phyloP scores from a whole-genome alignment of 108 stramenopile species.

The Seminavis robusta region DNA sequence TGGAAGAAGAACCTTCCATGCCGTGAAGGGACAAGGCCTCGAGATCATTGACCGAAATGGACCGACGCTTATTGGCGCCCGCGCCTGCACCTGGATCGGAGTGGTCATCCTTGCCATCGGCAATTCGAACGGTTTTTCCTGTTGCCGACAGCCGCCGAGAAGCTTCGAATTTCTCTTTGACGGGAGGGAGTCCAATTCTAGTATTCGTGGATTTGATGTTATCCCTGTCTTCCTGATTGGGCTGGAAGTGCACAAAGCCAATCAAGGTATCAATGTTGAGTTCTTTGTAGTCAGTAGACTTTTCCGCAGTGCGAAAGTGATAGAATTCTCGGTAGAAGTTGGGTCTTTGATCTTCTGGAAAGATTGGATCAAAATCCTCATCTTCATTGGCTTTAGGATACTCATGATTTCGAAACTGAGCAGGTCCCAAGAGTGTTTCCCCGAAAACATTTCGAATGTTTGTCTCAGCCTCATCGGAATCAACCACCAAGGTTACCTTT shows the following conservation, averaged over 20 bases:
- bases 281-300: constrained; percentile 49
- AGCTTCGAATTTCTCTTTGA: too few species aligned
- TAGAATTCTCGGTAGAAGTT: constrained; percentile 75
- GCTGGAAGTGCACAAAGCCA: constrained; percentile 66
- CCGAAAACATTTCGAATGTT: constrained; percentile 66
- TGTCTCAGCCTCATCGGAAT: constrained; percentile 52
- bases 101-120: too few species aligned
- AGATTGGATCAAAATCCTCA: constrained; percentile 72
- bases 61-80: too few species aligned
- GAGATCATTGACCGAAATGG: too few species aligned
- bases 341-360: constrained; percentile 63
- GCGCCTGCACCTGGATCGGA: constrained; percentile 3
- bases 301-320: constrained; percentile 68
- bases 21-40: too few species aligned
- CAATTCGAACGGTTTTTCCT: too few species aligned
- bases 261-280: constrained; percentile 63
- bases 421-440: constrained; percentile 70
- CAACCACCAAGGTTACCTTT: constrained; percentile 67
- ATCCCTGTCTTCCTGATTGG: constrained; percentile 8
- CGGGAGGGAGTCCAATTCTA: constrained; percentile 54
- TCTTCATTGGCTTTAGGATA: constrained; percentile 31
- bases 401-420: constrained; percentile 40
- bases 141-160: too few species aligned
- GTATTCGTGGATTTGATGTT: constrained; percentile 1
- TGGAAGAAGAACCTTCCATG: too few species aligned